Evolutionary conservation across 306 rosid genomes (phyloP), one percentile per base, ranked within the genome.

Genomic region (Pterocarpus macrocarpus): DNA sequence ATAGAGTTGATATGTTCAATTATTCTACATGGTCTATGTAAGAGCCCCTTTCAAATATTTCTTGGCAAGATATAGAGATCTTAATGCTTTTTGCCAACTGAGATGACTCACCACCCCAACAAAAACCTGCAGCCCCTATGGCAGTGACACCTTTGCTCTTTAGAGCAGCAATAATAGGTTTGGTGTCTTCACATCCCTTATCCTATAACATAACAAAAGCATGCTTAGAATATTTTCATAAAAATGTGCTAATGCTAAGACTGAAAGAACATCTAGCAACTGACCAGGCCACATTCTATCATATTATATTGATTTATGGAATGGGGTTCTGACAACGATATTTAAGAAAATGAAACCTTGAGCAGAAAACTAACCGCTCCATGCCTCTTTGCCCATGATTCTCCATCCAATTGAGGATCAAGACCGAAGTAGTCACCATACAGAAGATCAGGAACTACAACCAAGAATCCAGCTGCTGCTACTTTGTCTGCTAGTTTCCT

Each of bases 401-500:
- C 70, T 72, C 70, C 36, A 71, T 85, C 87, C 59, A 78, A 69
- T 6, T 78, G 58, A 71, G 86, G 87, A 53, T 79, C 52, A 39
- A 22, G 52, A 62, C 83, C 81, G 59, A 32, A 22, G 69, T 58
- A 75, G 74, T 90, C 89, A 47, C 87, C 89, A 39, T 78, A 67
- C 3, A 90, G 83, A 76, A 87, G 87, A 86, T 88, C 94, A 30
- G 97, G 97, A 84, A 92, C 90, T 47, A 86, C 87, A 76, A 87
- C 97, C 52, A 87, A 86, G 85, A 80, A 87, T 43, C 90, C 91
- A 47, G 89, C 47, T 9, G 82, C 79, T 68, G 91, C 91, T 57
- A 83, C 69, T 85, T 88, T 90, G 81, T 90, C 91, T 0, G 90
- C 94, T 4, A 87, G 87, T 86, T 88, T 87, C 89, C 97, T 91